Evolutionary conservation across 164 flowering plant species (phyloP).

Genomic region (Annona cherimola): DNA sequence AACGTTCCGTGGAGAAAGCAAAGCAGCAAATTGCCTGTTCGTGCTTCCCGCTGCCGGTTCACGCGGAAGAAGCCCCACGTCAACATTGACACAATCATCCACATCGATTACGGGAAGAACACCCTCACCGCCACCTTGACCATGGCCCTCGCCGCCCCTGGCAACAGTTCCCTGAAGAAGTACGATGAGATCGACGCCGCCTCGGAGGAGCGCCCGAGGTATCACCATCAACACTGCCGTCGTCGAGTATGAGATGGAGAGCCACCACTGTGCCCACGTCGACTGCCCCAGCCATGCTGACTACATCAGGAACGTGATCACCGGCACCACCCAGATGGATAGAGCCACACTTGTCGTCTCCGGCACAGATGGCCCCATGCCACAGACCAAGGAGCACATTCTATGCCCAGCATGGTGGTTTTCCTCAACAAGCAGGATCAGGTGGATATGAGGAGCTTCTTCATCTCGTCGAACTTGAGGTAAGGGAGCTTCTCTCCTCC

Average conservation of each 20-base stretch:
- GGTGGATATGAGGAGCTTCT: slow-evolving; percentile 33
- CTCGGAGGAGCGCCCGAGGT: slow-evolving; percentile 33
- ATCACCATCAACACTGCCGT: slow-evolving; percentile 35
- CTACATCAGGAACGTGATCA: slow-evolving; percentile 30
- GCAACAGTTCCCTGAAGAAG: slow-evolving; percentile 31
- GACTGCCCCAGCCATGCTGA: slow-evolving; percentile 36
- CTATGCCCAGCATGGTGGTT: slow-evolving; percentile 33
- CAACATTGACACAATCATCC: slow-evolving; percentile 35
- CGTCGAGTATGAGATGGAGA: slow-evolving; percentile 35
- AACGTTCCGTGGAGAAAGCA: background rate
- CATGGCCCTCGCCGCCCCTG: slow-evolving; percentile 33
- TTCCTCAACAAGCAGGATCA: slow-evolving; percentile 37
- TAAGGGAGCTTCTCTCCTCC: slow-evolving; percentile 26
- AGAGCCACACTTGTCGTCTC: slow-evolving; percentile 33
- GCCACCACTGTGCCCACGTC: slow-evolving; percentile 30
- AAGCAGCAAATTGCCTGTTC: background rate
- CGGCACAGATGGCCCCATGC: slow-evolving; percentile 37
- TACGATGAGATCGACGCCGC: slow-evolving; percentile 38
- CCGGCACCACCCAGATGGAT: slow-evolving; percentile 33
- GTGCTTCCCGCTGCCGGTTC: slow-evolving; percentile 35
- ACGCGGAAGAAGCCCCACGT: slow-evolving; percentile 38
- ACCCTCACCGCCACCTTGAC: slow-evolving; percentile 33
- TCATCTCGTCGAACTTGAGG: slow-evolving; percentile 31
- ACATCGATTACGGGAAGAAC: slow-evolving; percentile 38
- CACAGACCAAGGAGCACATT: slow-evolving; percentile 36